Conservation (phyloP, 371 early-diverging fungal species). For the Haplosporangium sp. region DNA sequence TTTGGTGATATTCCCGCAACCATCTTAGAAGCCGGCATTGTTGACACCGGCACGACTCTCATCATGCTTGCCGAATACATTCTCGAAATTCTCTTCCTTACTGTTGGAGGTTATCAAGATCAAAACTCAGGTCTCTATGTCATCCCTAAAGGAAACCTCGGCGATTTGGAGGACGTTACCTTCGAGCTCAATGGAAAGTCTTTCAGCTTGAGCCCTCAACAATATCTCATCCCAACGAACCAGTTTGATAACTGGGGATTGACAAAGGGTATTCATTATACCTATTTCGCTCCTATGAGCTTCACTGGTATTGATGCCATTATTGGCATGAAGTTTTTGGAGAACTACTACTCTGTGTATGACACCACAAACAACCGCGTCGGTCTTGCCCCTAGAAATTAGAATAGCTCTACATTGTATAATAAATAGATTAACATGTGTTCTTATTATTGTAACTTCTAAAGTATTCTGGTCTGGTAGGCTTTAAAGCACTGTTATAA, state of each 20-base stretch:
- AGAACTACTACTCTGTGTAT: conserved; percentile 54
- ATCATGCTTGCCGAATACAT: conserved; percentile 18
- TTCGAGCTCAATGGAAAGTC: conserved; percentile 14
- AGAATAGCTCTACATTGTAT: neutral
- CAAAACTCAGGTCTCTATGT: conserved; percentile 7
- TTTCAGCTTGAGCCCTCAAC: conserved; percentile 22
- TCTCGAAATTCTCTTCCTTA: neutral
- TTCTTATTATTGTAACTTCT: too few relatives aligned
- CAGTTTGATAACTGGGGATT: neutral
- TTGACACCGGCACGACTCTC: conserved; percentile 54
- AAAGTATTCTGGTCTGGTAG: too few relatives aligned
- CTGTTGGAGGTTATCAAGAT: conserved; percentile 12
- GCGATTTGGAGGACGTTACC: conserved; percentile 7
- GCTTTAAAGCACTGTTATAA: too few relatives aligned
- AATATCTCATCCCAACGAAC: conserved; percentile 18
- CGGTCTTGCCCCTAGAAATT: conserved; percentile 29
- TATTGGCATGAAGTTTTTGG: conserved; percentile 56
- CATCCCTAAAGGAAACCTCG: conserved; percentile 10
- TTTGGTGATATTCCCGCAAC: neutral
- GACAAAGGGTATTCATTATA: neutral
- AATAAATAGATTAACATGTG: too few relatives aligned
- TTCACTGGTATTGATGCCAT: conserved; percentile 8
- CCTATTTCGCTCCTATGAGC: neutral
- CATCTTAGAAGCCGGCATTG: conserved; percentile 24
- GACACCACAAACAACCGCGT: conserved; percentile 40